A percentile compares a stretch with the other conserved stretches of the same genome.
These are phyloP conservation scores for Aureoboletus auriporus DNA, from an alignment of 768 basidiomycete genomes.

Conservation along the genomic window DNA sequence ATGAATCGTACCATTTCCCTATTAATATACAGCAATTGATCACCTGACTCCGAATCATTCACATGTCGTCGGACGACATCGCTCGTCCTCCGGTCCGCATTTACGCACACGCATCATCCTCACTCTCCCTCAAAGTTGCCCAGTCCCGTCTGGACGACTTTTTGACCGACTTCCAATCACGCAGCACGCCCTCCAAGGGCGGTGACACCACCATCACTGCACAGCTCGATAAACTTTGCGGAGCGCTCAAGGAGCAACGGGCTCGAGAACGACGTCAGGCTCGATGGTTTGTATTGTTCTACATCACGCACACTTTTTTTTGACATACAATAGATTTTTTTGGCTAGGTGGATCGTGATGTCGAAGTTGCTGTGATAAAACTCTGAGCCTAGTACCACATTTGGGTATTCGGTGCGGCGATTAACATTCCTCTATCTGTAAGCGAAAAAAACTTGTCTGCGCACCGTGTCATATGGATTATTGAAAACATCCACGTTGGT, in stretches of 20 bases:
- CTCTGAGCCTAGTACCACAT: no score
- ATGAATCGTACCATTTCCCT: conserved; percentile 12
- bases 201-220: conserved; percentile 54
- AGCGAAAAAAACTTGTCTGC: no score
- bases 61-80: conserved; percentile 40
- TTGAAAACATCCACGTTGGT: no score
- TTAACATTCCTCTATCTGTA: no score
- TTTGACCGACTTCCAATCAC: conserved; percentile 44
- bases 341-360: no score
- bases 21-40: background rate
- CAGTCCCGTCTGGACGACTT: conserved; percentile 43
- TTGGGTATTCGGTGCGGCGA: no score
- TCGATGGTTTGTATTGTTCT: no score
- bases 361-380: no score
- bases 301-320: no score
- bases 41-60: conserved; percentile 3
- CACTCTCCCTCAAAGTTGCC: conserved; percentile 38
- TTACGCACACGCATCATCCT: conserved; percentile 31
- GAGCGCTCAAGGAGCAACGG: conserved; percentile 49
- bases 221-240: conserved; percentile 53
- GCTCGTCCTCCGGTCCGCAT: conserved; percentile 48
- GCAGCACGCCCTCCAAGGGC: conserved; percentile 45
- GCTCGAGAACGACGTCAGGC: conserved; percentile 16
- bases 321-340: no score
- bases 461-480: no score